Evolutionary conservation across 129 eudicot species (phyloP), one percentile per base, ranked within the genome.

Genomic region (Kitagawia praeruptora): DNA sequence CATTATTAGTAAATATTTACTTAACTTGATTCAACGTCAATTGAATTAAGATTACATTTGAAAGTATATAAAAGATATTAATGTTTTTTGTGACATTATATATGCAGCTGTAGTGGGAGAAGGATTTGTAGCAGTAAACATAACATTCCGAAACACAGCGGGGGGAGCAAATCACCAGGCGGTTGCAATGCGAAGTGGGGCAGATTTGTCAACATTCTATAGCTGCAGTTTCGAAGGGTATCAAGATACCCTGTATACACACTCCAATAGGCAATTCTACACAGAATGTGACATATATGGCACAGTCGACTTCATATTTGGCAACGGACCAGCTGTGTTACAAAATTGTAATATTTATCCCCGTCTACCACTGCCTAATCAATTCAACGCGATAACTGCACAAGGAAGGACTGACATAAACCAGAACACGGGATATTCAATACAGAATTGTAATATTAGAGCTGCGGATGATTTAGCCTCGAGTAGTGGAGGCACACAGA

Each of bases 191-290:
- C 87, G 96, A 12, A 91, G 71, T 72, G 89, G 92, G 3, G 96
- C 96, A 28, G 92, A 91, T 71, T 49, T 81, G n/a, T 91, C 96
- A 0, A 76, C 91, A 2, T 91, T 91, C 61, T 91, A 91, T 51
- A 79, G 71, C 14, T 90, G 92, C 88, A 90, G 96, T 77, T 88
- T 90, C 51, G 96, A 90, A 76, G 96, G 84, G 0, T 85, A 91
- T 41, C 96, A 91, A 67, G 96, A 91, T 86, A 91, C 96, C 4
- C 42, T 91, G 31, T 91, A 88, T 81, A n/a, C 85, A n/a, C 92
- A 91, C 45, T 91, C 96, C 34, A 83, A 86, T 25, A 88, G 92
- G 27, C 96, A 90, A 47, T 88, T 86, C 67, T 90, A 90, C 81
- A 74, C 76, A 39, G 85, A 91, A 72, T 88, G 92, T 42, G 88